Conservation (phyloP, 2,329 filamentous ascomycete genomes). For the Fusarium tuaranense region DNA sequence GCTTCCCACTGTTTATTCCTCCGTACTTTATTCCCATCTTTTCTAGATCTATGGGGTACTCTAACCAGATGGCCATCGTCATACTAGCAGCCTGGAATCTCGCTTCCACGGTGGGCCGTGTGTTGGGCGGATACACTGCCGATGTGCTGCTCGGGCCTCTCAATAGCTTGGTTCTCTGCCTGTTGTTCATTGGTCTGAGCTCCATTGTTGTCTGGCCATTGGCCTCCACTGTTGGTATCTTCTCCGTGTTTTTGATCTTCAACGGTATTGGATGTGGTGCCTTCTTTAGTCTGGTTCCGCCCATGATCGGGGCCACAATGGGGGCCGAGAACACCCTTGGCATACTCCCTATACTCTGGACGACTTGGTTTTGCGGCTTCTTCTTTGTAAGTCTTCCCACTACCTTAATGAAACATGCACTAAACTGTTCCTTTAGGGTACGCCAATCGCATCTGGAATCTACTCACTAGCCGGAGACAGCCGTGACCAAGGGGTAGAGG, state of each 20-base stretch:
- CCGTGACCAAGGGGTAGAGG: not conserved
- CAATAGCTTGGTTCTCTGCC: constrained; percentile 44
- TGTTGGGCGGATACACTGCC: constrained; percentile 42
- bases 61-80: constrained; percentile 37
- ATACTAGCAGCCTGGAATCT: constrained; percentile 47
- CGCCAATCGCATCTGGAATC: constrained; percentile 38
- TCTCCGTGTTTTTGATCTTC: constrained; percentile 37
- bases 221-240: constrained; percentile 40
- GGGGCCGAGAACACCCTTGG: constrained; percentile 39
- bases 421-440: constrained; percentile 15
- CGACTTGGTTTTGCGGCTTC: constrained; percentile 47
- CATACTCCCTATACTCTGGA: constrained; percentile 45
- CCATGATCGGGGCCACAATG: constrained; percentile 42
- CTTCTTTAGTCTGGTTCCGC: constrained; percentile 47
- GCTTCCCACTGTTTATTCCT: constrained; percentile 42
- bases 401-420: not conserved
- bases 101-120: constrained; percentile 43
- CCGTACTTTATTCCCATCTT: constrained; percentile 45
- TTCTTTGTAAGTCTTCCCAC: constrained; percentile 41
- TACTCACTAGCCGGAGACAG: constrained; percentile 22
- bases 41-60: constrained; percentile 41
- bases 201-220: constrained; percentile 44
- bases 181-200: constrained; percentile 44
- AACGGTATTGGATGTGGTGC: constrained; percentile 47
- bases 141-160: constrained; percentile 43